These are phyloP conservation scores for Dioscorea dumetorum DNA, from an alignment of 106 monocot genomes.

Conservation along the genomic window DNA sequence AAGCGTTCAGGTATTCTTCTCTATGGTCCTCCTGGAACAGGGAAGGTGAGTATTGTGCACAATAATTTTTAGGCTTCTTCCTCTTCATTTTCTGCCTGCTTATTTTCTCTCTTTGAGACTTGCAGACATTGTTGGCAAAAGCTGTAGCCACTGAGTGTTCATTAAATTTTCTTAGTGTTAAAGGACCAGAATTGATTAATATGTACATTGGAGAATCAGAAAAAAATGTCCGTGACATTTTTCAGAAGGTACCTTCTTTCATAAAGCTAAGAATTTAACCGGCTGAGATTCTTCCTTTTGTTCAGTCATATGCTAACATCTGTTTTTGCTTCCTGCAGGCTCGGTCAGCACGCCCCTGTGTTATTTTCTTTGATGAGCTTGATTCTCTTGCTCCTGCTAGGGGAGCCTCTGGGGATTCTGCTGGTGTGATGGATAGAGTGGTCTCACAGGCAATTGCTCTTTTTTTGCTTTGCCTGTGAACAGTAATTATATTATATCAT, in stretches of 20 bases:
- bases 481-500: too few species aligned
- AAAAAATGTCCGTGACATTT: constrained; percentile 95
- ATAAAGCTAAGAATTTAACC: background rate
- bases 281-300: background rate
- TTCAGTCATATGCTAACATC: background rate
- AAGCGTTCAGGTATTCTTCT: constrained; percentile 93
- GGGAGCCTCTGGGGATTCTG: constrained; percentile 96
- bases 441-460: constrained; percentile 69
- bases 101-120: background rate
- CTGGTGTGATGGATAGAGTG: constrained; percentile 98
- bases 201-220: constrained; percentile 99
- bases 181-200: constrained; percentile 95
- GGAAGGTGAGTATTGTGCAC: constrained; percentile 43
- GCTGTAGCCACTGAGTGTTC: constrained; percentile 98
- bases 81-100: background rate
- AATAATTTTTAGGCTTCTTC: too few species aligned
- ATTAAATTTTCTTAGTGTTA: constrained; percentile 88
- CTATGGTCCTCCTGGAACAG: constrained; percentile 98
- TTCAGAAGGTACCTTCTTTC: constrained; percentile 61
- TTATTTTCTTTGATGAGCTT: constrained; percentile 99
- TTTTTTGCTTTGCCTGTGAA: background rate
- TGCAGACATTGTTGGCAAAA: constrained; percentile 88
- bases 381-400: constrained; percentile 98
- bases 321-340: constrained; percentile 42
- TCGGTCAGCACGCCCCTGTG: constrained; percentile 94